A percentile compares a stretch with the other conserved stretches of the same genome.
Evolutionary conservation across 2,329 filamentous ascomycete genomes (phyloP).

Genomic region (Tolypocladium ovalisporum): DNA sequence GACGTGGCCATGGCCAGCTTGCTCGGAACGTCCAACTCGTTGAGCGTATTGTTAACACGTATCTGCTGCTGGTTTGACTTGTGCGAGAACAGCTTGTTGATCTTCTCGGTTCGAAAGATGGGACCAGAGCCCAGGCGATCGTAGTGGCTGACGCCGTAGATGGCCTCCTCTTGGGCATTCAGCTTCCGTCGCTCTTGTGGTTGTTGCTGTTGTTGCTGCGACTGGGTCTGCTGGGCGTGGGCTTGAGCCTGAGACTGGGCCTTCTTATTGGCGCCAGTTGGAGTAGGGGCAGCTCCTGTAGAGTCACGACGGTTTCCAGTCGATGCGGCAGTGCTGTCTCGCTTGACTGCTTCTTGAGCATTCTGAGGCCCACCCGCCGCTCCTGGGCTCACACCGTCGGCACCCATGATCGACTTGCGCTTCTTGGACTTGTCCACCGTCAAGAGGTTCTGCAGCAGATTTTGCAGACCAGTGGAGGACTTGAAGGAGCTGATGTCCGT

Average conservation of each 20-base stretch:
- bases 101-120: constrained; percentile 76
- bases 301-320: constrained; percentile 23
- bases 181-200: constrained; percentile 57
- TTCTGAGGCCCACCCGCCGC: constrained; percentile 27
- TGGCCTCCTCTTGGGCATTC: constrained; percentile 60
- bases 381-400: constrained; percentile 40
- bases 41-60: constrained; percentile 62
- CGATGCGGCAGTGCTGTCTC: constrained; percentile 43
- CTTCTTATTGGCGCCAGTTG: constrained; percentile 38
- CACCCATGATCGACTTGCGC: constrained; percentile 58
- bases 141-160: constrained; percentile 76
- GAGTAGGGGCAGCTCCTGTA: constrained; percentile 19
- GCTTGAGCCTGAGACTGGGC: constrained; percentile 8
- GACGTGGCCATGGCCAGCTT: constrained; percentile 65
- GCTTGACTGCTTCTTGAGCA: constrained; percentile 27
- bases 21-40: constrained; percentile 59
- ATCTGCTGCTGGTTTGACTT: constrained; percentile 67
- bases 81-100: constrained; percentile 67
- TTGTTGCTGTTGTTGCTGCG: constrained; percentile 18
- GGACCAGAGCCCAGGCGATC: constrained; percentile 80
- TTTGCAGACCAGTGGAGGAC: constrained; percentile 67
- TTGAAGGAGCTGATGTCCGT: constrained; percentile 69
- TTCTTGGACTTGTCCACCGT: constrained; percentile 83
- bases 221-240: constrained; percentile 17
- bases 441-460: constrained; percentile 72